Percentiles rank a stretch among this genome's conserved stretches.
phyloP scores from a whole-genome alignment of 257 asterid species.

The Plantago major region DNA sequence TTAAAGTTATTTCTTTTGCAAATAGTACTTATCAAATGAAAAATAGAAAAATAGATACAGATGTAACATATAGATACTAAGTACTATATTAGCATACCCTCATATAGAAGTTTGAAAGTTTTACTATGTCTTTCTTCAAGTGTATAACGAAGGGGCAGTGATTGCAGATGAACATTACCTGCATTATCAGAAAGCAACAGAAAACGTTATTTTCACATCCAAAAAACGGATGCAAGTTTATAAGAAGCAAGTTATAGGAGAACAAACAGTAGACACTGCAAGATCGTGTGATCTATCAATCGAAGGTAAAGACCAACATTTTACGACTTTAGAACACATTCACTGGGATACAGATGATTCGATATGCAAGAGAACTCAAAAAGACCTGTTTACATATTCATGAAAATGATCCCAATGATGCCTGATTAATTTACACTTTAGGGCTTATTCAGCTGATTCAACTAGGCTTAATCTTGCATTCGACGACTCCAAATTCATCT shows the following conservation, averaged over 20 bases:
- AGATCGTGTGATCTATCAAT: not conserved
- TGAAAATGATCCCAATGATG: too few relatives aligned
- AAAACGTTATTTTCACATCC: slow-evolving; percentile 83
- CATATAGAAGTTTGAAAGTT: slow-evolving; percentile 77
- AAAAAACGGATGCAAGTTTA: not conserved
- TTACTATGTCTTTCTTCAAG: slow-evolving; percentile 72
- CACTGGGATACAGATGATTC: too few relatives aligned
- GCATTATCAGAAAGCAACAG: slow-evolving; percentile 78
- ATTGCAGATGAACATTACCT: too few relatives aligned
- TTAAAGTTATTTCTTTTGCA: not conserved
- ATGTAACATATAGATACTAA: not conserved
- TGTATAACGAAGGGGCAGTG: too few relatives aligned
- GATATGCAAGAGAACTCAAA: too few relatives aligned
- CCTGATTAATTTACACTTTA: too few relatives aligned
- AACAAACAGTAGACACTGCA: too few relatives aligned
- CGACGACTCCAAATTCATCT: too few relatives aligned
- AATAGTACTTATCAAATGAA: slow-evolving; percentile 10
- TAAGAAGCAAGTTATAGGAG: not conserved
- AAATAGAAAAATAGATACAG: too few relatives aligned
- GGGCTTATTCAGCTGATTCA: too few relatives aligned
- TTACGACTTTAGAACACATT: not conserved
- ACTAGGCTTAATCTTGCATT: too few relatives aligned
- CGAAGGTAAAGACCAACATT: not conserved
- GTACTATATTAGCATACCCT: slow-evolving; percentile 39
- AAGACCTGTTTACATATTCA: too few relatives aligned